Evolutionary conservation across 2,329 filamentous ascomycete genomes (phyloP).

Genomic region (Xylaria digitata): DNA sequence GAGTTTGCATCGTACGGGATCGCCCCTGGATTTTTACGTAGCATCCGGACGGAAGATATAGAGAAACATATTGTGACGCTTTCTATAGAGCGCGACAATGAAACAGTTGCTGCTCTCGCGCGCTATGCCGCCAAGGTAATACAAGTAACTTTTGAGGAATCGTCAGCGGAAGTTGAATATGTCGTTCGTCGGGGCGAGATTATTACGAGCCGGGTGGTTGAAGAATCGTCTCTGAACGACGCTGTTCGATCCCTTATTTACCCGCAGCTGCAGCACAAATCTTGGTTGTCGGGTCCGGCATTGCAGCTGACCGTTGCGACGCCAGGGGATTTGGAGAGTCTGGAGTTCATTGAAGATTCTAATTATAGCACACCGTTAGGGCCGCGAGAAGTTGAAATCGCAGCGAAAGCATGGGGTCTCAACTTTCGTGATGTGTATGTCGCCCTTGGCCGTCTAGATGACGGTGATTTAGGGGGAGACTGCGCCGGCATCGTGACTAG

Average conservation of each 20-base stretch:
- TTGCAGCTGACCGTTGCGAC: conserved; percentile 38
- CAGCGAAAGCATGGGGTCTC: conserved; percentile 37
- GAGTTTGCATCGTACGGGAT: conserved; percentile 40
- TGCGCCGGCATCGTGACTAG: conserved; percentile 51
- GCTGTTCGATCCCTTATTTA: conserved; percentile 28
- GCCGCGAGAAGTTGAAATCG: conserved; percentile 41
- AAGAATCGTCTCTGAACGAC: conserved; percentile 29
- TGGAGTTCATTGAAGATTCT: conserved; percentile 43
- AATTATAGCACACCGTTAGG: conserved; percentile 25
- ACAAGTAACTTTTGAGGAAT: conserved; percentile 32
- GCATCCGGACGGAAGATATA: conserved; percentile 44
- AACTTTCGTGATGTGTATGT: conserved; percentile 38
- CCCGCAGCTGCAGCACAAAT: conserved; percentile 27
- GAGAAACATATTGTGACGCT: conserved; percentile 44
- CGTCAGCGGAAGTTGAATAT: conserved; percentile 38
- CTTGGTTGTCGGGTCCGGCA: conserved; percentile 37
- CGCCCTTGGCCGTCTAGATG: conserved; percentile 35
- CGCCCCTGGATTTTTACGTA: conserved; percentile 46
- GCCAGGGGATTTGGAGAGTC: conserved; percentile 41
- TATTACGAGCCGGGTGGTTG: conserved; percentile 28
- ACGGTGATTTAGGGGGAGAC: conserved; percentile 34
- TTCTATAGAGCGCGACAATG: conserved; percentile 36
- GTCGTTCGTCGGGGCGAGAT: conserved; percentile 34
- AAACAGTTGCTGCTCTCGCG: conserved; percentile 9
- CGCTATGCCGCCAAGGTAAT: conserved; percentile 38